A percentile compares a stretch with the other conserved stretches of the same genome.
These are phyloP conservation scores for Schwanniomyces yamadae DNA, from an alignment of 805 yeast genomes.

Conservation along the genomic window DNA sequence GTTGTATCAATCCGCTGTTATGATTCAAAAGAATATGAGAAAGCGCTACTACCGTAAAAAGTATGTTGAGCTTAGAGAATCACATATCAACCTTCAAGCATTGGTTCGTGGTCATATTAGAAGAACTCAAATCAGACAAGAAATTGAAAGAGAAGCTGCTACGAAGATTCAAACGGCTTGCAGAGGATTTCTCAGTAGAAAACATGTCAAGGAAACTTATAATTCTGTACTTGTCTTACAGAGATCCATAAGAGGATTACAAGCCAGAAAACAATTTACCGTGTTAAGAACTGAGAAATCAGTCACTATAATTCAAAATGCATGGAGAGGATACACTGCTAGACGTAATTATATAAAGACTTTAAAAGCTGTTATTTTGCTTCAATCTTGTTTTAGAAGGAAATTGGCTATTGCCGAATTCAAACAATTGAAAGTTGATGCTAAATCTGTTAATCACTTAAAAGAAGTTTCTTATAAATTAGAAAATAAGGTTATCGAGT, in stretches of 20 bases:
- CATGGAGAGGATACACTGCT: constrained; percentile 66
- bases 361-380: constrained; percentile 57
- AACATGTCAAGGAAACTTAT: constrained; percentile 29
- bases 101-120: constrained; percentile 60
- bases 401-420: constrained; percentile 68
- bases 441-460: constrained; percentile 85
- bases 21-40: constrained; percentile 82
- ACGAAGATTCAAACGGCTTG: constrained; percentile 64
- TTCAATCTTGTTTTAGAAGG: constrained; percentile 79
- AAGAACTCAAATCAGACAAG: constrained; percentile 54
- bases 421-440: constrained; percentile 70
- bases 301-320: constrained; percentile 70
- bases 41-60: constrained; percentile 60
- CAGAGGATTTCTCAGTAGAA: constrained; percentile 55
- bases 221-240: constrained; percentile 45
- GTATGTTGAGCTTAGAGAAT: constrained; percentile 52
- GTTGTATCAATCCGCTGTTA: constrained; percentile 70
- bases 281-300: constrained; percentile 57
- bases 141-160: constrained; percentile 62
- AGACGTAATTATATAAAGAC: constrained; percentile 50
- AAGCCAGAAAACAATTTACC: constrained; percentile 51
- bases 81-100: constrained; percentile 60
- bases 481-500: constrained; percentile 96
- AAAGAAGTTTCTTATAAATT: constrained; percentile 89
- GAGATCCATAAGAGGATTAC: constrained; percentile 49